Percentiles rank a stretch among this genome's conserved stretches.
These are phyloP conservation scores for Agapanthus africanus DNA, from an alignment of 106 monocot genomes.

Conservation along the genomic window DNA sequence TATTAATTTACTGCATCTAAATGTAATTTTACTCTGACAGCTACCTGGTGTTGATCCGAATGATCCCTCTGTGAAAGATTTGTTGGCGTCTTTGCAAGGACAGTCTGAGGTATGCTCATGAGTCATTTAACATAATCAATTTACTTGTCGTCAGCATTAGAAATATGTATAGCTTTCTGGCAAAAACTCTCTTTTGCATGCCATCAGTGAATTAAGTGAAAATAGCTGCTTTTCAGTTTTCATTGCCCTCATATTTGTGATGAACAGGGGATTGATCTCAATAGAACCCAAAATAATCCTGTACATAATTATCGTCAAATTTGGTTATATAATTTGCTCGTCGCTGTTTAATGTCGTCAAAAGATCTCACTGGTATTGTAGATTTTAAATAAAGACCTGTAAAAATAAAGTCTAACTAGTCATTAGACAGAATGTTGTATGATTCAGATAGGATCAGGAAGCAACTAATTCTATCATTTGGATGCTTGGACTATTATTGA, in stretches of 20 bases:
- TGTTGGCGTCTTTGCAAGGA: constrained; percentile 75
- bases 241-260: no score
- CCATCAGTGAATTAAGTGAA: no score
- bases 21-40: constrained; percentile 22
- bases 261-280: no score
- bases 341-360: no score
- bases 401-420: background rate
- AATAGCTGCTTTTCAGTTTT: no score
- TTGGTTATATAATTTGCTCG: no score
- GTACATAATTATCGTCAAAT: no score
- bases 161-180: background rate
- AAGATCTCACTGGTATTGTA: background rate
- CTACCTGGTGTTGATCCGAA: constrained; percentile 92
- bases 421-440: background rate
- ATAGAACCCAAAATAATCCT: no score
- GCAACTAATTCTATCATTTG: background rate
- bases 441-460: background rate
- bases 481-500: background rate
- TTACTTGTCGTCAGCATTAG: background rate
- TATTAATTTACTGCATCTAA: background rate
- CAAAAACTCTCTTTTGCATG: background rate
- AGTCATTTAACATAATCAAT: background rate
- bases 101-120: constrained; percentile 45
- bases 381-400: background rate
- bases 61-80: constrained; percentile 70